phyloP scores from a whole-genome alignment of 495 filamentous ascomycete genomes.

The Penicillium canescens region DNA sequence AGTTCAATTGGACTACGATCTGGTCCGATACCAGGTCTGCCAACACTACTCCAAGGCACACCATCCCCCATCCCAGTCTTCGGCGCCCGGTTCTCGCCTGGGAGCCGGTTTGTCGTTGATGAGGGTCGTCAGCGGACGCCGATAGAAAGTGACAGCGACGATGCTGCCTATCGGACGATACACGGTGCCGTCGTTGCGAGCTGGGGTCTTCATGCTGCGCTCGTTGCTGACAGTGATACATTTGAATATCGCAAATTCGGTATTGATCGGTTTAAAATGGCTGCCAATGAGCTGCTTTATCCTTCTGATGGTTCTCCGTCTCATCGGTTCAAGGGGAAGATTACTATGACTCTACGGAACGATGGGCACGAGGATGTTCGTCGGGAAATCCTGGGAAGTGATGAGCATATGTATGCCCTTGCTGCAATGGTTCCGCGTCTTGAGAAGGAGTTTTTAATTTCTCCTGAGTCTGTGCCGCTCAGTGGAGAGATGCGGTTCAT shows the following conservation, averaged over 20 bases:
- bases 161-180: slow-evolving; percentile 38
- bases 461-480: slow-evolving; percentile 64
- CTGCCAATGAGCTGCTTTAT: slow-evolving; percentile 69
- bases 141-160: slow-evolving; percentile 8
- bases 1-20: slow-evolving; percentile 55
- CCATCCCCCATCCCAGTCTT: slow-evolving; percentile 53
- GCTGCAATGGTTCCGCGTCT: slow-evolving; percentile 74
- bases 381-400: slow-evolving; percentile 6
- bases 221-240: slow-evolving; percentile 89
- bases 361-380: slow-evolving; percentile 3
- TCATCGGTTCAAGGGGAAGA: slow-evolving; percentile 67
- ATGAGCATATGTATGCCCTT: slow-evolving; percentile 68
- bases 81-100: slow-evolving; percentile 63
- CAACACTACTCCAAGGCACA: slow-evolving; percentile 48
- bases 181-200: slow-evolving; percentile 81
- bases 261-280: slow-evolving; percentile 76
- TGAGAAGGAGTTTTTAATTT: slow-evolving; percentile 78
- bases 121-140: slow-evolving; percentile 33
- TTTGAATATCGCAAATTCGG: slow-evolving; percentile 72
- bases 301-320: slow-evolving; percentile 57
- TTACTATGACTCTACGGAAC: slow-evolving; percentile 41
- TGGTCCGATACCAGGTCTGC: slow-evolving; percentile 27
- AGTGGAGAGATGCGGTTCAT: slow-evolving; percentile 69
- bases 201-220: slow-evolving; percentile 82
- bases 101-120: slow-evolving; percentile 46